Base-by-base conservation (phyloP, 2,329 filamentous ascomycete genomes). In the Clonostachys solani region DNA sequence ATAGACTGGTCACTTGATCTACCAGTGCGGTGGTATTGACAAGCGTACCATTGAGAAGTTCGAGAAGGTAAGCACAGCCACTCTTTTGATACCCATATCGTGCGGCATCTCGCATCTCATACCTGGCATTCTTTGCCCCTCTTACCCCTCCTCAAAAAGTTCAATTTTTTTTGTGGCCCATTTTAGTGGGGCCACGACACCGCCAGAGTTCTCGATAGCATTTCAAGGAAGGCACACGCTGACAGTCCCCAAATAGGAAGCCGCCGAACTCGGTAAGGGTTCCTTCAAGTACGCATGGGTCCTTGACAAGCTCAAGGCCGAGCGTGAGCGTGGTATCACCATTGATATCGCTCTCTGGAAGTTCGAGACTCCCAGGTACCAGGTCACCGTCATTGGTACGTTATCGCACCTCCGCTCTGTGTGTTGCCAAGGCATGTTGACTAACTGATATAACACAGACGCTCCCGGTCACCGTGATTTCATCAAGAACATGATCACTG, bases 401-500 rank as follows among this genome's bases (percentile, higher is more conserved):
- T 75, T 51, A 29, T 37, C 5, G 8, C 17, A 17, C 9, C 34
- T 15, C 2, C 12, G 12, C 18, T 16, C 18, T 16, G 15, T n/a
- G 2, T 34, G 12, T 23, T 35, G 12, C 6, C 5, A 2, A 4
- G 23, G 38, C 9, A 8, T 19, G 12, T 50, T 59, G 44, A 54
- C 53, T n/a, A n/a, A 6, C 2, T 15, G 10, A 10, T 29, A 29
- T 9, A 2, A 7, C 7, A 10, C 60, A 87, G 89, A 99, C 71
- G 94, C 94, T 75, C 94, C 94, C 69, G 94, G 94, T 80, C 94
- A 99, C 81, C 92, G 94, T 94, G 94, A 99, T 74, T 99, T 97
- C 86, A 97, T 99, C 90, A 99, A 99, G 92, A 99, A 97, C 92
- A 99, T 99, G 94, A 99, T 99, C 78, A 97, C 94, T 87, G 94